phyloP scores from a whole-genome alignment of 257 asterid species.

The Parsonsia alboflavescens region DNA sequence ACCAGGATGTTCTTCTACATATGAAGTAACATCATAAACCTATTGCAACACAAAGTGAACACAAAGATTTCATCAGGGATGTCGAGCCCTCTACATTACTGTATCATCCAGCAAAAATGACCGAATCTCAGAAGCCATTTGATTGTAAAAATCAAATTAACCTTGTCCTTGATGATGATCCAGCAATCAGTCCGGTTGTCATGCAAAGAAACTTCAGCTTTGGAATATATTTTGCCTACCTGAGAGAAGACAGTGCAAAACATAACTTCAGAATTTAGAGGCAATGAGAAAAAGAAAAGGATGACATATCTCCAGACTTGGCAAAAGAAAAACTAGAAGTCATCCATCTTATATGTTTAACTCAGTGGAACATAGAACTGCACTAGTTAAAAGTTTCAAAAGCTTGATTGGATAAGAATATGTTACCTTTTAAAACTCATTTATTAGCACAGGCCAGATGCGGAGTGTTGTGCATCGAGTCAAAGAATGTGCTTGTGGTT shows the following conservation, averaged over 20 bases:
- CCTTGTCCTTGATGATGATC: constrained; percentile 95
- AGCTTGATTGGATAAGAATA: background rate
- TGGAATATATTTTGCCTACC: constrained; percentile 57
- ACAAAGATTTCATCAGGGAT: background rate
- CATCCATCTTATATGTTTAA: background rate
- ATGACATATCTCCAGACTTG: background rate
- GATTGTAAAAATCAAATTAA: constrained; percentile 16
- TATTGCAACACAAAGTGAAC: constrained; percentile 16
- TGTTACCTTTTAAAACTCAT: background rate
- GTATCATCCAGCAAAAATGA: background rate
- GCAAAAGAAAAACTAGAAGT: background rate
- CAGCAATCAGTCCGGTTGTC: constrained; percentile 88
- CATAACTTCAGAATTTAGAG: background rate
- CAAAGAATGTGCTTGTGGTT: background rate
- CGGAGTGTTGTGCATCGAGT: background rate
- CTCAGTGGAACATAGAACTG: background rate
- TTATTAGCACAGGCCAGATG: background rate
- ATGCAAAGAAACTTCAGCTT: constrained; percentile 66
- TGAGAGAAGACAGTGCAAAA: constrained; percentile 17
- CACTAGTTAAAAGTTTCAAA: background rate
- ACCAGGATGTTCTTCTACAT: constrained; percentile 97
- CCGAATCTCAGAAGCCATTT: background rate
- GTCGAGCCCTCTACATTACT: background rate
- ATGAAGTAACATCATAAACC: constrained; percentile 93
- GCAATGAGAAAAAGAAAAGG: background rate